Evolutionary conservation across 805 yeast genomes (phyloP).

Genomic region (Candida parachauliodes): DNA sequence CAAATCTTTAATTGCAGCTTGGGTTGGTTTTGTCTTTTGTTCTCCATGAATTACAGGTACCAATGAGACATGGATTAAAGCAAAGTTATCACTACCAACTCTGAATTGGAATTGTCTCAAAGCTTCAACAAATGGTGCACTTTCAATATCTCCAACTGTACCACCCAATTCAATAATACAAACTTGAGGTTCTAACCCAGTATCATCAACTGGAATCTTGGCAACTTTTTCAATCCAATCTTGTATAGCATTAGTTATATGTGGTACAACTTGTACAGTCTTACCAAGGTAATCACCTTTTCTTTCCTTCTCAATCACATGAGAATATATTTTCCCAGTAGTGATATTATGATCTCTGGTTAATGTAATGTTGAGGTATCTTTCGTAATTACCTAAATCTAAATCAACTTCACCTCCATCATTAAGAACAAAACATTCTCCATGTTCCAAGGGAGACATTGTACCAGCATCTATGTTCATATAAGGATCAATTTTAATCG

Average conservation of each 20-base stretch:
- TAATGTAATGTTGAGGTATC: conserved; percentile 89
- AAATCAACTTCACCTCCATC: conserved; percentile 99
- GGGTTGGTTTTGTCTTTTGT: conserved; percentile 98
- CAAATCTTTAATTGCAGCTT: conserved; percentile 96
- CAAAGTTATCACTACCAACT: conserved; percentile 91
- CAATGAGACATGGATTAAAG: conserved; percentile 91
- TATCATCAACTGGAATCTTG: conserved; percentile 83
- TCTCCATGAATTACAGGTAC: conserved; percentile 99
- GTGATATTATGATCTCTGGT: conserved; percentile 95
- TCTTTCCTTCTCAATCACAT: conserved; percentile 91
- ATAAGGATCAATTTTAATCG: conserved; percentile 97
- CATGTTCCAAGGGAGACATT: conserved; percentile 98
- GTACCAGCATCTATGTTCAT: conserved; percentile 99
- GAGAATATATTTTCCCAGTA: conserved; percentile 94
- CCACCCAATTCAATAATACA: conserved; percentile 98
- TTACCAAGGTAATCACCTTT: conserved; percentile 97
- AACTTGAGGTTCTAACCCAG: conserved; percentile 88
- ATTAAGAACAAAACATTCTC: conserved; percentile 95
- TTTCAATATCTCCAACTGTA: conserved; percentile 98
- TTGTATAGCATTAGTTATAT: conserved; percentile 94
- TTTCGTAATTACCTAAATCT: conserved; percentile 96
- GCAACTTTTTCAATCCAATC: conserved; percentile 97
- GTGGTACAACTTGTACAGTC: conserved; percentile 99
- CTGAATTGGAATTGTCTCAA: conserved; percentile 98
- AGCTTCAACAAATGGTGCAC: conserved; percentile 98